Conservation (phyloP, 2,329 filamentous ascomycete species). For the Clonostachys rhizophaga region DNA sequence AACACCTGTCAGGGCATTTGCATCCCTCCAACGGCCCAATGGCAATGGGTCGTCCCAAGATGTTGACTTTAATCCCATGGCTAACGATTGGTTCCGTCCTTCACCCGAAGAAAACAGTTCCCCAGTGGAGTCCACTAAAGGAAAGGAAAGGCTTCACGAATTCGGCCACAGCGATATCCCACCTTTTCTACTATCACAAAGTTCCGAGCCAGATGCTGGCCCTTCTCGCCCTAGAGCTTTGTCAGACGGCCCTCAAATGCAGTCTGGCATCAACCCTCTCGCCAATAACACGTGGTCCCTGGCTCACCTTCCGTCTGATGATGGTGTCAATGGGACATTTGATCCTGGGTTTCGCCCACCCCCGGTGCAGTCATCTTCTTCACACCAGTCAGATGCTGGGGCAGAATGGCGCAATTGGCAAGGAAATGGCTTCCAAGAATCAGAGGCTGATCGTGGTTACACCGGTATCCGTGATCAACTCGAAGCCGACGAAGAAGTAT, state of each 20-base stretch:
- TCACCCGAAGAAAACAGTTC: not conserved
- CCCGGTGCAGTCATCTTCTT: too few relatives aligned
- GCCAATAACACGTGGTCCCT: slow-evolving; percentile 61
- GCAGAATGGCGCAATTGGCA: too few relatives aligned
- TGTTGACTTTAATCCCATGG: not conserved
- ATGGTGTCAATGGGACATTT: slow-evolving; percentile 1
- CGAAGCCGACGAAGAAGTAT: too few relatives aligned
- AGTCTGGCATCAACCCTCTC: slow-evolving; percentile 41
- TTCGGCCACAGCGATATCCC: not conserved
- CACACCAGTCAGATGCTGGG: too few relatives aligned
- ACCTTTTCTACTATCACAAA: not conserved
- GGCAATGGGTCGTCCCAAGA: not conserved
- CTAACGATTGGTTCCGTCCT: not conserved
- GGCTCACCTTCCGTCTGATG: slow-evolving; percentile 26
- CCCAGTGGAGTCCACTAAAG: slow-evolving; percentile 7
- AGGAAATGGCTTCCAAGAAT: too few relatives aligned
- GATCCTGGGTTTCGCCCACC: not conserved
- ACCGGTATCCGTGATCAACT: too few relatives aligned
- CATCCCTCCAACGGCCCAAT: too few relatives aligned
- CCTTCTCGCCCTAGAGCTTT: slow-evolving; percentile 42
- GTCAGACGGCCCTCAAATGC: slow-evolving; percentile 49
- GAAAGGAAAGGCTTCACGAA: slow-evolving; percentile 12
- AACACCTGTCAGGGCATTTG: too few relatives aligned
- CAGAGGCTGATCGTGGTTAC: too few relatives aligned
- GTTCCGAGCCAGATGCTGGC: slow-evolving; percentile 4